Evolutionary conservation across 331 rosid species (phyloP).

Genomic region (Dryas integrifolia): DNA sequence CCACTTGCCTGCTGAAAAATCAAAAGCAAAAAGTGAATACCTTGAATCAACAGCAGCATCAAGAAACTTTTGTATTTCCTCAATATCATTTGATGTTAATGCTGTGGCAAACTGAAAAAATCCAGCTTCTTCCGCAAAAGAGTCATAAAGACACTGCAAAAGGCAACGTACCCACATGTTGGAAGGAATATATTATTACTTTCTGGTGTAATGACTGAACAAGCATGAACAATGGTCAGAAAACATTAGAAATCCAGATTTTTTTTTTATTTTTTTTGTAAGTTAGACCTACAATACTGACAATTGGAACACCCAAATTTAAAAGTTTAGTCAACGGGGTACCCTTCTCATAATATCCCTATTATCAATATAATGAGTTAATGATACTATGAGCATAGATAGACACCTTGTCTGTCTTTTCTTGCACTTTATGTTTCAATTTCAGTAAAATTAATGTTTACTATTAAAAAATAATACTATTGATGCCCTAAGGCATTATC

Average conservation of each 20-base stretch:
- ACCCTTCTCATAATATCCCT: neutral
- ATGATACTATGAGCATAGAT: neutral
- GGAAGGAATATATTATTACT: neutral
- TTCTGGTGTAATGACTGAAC: neutral
- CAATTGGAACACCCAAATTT: neutral
- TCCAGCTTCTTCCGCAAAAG: conserved; percentile 78
- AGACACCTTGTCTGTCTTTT: neutral
- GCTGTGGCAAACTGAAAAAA: conserved; percentile 79
- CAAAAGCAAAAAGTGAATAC: conserved; percentile 36
- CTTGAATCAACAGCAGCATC: conserved; percentile 67
- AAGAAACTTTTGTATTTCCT: conserved; percentile 85
- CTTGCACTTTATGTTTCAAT: neutral
- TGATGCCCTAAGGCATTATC: neutral
- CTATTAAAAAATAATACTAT: neutral
- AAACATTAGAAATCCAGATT: neutral
- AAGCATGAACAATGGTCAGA: conserved; percentile 6
- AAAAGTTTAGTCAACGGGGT: neutral
- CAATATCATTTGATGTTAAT: conserved; percentile 80
- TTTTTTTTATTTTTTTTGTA: neutral
- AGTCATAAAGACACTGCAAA: conserved; percentile 70
- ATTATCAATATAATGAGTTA: neutral
- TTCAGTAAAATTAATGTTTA: neutral
- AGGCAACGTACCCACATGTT: conserved; percentile 15
- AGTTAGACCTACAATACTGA: neutral
- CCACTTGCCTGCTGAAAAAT: conserved; percentile 12